Conservation (phyloP, 2,329 filamentous ascomycete species). For the Albophoma yamanashiensis region DNA sequence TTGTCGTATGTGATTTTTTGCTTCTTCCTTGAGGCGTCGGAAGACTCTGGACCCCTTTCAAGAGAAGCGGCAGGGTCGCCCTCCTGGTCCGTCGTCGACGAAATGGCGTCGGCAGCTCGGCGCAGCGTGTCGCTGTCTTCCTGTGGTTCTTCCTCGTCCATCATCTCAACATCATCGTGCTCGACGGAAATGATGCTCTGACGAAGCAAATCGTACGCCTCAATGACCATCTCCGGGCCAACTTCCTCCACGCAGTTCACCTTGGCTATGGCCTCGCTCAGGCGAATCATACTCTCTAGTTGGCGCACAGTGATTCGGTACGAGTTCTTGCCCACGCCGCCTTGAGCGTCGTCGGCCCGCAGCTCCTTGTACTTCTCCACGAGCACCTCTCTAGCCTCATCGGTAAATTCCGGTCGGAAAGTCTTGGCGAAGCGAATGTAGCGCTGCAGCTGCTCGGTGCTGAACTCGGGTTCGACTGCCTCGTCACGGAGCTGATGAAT, state of each 20-base stretch:
- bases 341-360: slow-evolving; percentile 84
- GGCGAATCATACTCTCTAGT: slow-evolving; percentile 87
- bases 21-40: slow-evolving; percentile 41
- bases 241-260: slow-evolving; percentile 94
- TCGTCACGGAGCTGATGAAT: slow-evolving; percentile 90
- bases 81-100: slow-evolving; percentile 30
- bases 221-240: slow-evolving; percentile 71
- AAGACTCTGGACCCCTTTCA: slow-evolving; percentile 21
- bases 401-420: slow-evolving; percentile 85
- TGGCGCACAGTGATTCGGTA: slow-evolving; percentile 97
- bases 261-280: slow-evolving; percentile 97
- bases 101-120: slow-evolving; percentile 27
- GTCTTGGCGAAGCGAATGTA: slow-evolving; percentile 96
- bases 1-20: slow-evolving; percentile 94
- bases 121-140: slow-evolving; percentile 35
- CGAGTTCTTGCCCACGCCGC: slow-evolving; percentile 85
- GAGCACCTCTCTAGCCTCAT: slow-evolving; percentile 73
- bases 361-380: slow-evolving; percentile 95
- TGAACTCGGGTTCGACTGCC: slow-evolving; percentile 86
- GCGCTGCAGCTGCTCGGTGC: slow-evolving; percentile 89
- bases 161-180: slow-evolving; percentile 92
- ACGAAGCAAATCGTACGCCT: slow-evolving; percentile 82
- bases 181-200: slow-evolving; percentile 97
- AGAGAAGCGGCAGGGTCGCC: slow-evolving; percentile 33
- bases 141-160: slow-evolving; percentile 54